Evolutionary conservation across 805 yeast species (phyloP).

Genomic region (Spathaspora arborariae): DNA sequence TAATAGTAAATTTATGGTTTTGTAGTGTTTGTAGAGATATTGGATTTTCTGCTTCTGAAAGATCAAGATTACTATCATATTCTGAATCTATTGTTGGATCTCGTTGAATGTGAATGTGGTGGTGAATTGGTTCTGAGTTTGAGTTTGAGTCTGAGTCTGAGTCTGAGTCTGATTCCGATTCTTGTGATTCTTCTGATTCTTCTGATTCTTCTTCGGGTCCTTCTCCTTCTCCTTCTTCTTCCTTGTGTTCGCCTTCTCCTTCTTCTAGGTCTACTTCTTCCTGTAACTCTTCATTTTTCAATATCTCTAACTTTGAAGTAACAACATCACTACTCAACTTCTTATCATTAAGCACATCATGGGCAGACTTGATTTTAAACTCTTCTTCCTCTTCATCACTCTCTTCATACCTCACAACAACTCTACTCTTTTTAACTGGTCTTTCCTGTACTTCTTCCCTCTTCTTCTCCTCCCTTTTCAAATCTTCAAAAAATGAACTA

Average conservation of each 20-base stretch:
- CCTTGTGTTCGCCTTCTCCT: not conserved
- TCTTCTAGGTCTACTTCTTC: constrained; percentile 1
- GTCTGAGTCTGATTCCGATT: not conserved
- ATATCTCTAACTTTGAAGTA: not conserved
- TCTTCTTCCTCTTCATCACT: constrained; percentile 26
- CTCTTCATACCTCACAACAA: constrained; percentile 28
- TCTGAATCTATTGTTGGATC: constrained; percentile 22
- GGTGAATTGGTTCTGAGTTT: not conserved
- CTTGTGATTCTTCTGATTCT: not conserved
- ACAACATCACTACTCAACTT: not conserved
- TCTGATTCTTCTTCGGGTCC: constrained; percentile 19
- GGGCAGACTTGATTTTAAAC: constrained; percentile 40
- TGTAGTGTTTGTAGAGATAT: constrained; percentile 5
- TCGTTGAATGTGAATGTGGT: constrained; percentile 5
- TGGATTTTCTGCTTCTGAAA: constrained; percentile 16
- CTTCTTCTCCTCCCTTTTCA: constrained; percentile 11
- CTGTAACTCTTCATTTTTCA: not conserved
- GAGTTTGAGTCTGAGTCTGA: not conserved
- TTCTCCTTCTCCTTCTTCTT: not conserved
- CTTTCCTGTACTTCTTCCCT: constrained; percentile 5
- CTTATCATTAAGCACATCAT: constrained; percentile 20
- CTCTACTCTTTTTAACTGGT: constrained; percentile 16
- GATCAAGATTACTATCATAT: constrained; percentile 22
- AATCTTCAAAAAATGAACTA: constrained; percentile 47
- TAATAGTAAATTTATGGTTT: constrained; percentile 9